Conservation (phyloP, 768 basidiomycete species). For the Mycena maculata region DNA sequence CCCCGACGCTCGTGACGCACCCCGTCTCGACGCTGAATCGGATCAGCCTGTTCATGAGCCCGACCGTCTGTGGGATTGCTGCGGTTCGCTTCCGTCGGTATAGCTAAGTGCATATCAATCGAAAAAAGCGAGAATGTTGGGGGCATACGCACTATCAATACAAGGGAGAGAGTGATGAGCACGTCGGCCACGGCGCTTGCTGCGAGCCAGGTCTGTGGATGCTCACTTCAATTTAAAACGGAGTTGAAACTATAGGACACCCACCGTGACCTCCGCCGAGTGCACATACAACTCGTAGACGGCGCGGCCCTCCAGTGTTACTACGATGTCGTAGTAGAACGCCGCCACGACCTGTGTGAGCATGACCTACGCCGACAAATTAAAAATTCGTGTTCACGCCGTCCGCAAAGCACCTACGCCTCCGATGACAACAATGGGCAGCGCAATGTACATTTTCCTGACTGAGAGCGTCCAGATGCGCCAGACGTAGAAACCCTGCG, state of each 20-base stretch:
- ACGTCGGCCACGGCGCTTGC: constrained; percentile 16
- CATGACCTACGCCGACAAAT: neutral
- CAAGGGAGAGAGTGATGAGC: constrained; percentile 42
- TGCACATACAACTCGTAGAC: neutral
- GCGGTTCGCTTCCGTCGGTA: constrained; percentile 22
- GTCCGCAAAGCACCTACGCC: neutral
- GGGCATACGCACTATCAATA: neutral
- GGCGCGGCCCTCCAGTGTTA: neutral
- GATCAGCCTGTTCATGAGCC: constrained; percentile 41
- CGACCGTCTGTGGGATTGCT: constrained; percentile 23
- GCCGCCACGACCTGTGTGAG: constrained; percentile 5
- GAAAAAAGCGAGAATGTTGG: neutral
- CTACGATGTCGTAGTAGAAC: constrained; percentile 12
- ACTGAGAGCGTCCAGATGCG: constrained; percentile 14
- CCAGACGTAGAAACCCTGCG: constrained; percentile 32
- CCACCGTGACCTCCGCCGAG: constrained; percentile 10
- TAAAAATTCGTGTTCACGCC: neutral
- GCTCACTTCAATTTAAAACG: neutral
- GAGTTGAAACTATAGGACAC: neutral
- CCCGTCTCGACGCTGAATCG: constrained; percentile 32
- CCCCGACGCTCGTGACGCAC: constrained; percentile 18
- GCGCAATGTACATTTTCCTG: too few species aligned
- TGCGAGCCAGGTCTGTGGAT: constrained; percentile 8
- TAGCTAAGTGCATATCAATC: constrained; percentile 18
- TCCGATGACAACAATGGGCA: neutral